Conservation (phyloP, 169 alveolate genomes). For the Plasmodium gaboni region DNA sequence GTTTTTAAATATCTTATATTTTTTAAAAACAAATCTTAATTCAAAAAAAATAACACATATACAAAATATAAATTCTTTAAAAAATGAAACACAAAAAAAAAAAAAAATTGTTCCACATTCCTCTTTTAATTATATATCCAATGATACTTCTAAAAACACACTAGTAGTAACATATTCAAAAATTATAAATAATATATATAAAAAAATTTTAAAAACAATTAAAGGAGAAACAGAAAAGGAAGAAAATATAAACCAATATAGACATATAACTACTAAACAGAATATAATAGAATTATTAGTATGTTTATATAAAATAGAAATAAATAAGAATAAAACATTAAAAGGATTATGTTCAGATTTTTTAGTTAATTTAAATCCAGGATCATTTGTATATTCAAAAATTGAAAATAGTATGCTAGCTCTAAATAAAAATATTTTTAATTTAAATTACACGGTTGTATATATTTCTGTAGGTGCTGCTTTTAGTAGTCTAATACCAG, state of each 20-base stretch:
- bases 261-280: background rate
- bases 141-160: too few species aligned
- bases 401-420: slow-evolving; percentile 45
- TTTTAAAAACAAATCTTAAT: too few species aligned
- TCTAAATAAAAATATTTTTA: slow-evolving; percentile 48
- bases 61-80: too few species aligned
- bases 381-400: slow-evolving; percentile 34
- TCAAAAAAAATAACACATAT: too few species aligned
- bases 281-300: slow-evolving; percentile 53
- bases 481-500: slow-evolving; percentile 48
- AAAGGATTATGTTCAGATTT: slow-evolving; percentile 64
- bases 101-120: too few species aligned
- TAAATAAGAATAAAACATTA: slow-evolving; percentile 55
- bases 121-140: too few species aligned
- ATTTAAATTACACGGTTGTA: slow-evolving; percentile 48
- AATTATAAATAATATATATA: too few species aligned
- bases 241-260: too few species aligned
- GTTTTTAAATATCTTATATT: too few species aligned
- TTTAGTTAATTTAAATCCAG: slow-evolving; percentile 45
- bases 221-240: too few species aligned
- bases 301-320: slow-evolving; percentile 34
- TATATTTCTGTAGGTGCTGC: slow-evolving; percentile 65
- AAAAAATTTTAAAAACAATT: too few species aligned
- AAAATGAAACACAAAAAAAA: too few species aligned
- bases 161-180: background rate